These are phyloP conservation scores for Salix udensis DNA, from an alignment of 345 rosid species.

Conservation along the genomic window DNA sequence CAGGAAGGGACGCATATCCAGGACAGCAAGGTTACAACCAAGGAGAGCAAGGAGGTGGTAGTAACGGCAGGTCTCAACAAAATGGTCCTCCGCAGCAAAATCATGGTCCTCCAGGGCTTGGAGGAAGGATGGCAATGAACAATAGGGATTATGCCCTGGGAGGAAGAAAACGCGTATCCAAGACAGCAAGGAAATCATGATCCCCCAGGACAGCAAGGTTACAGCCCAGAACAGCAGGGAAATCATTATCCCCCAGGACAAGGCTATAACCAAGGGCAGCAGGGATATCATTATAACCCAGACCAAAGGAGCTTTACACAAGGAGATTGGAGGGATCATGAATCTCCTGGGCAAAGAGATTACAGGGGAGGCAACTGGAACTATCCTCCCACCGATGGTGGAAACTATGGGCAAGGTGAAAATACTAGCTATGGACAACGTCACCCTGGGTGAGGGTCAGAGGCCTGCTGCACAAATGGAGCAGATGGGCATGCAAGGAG, in stretches of 20 bases:
- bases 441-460: slow-evolving; percentile 19
- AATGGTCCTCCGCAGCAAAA: slow-evolving; percentile 37
- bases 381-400: slow-evolving; percentile 30
- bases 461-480: slow-evolving; percentile 40
- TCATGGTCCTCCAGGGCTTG: slow-evolving; percentile 28
- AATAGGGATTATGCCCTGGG: slow-evolving; percentile 35
- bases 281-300: slow-evolving; percentile 34
- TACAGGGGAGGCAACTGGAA: slow-evolving; percentile 28
- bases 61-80: slow-evolving; percentile 43
- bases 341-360: slow-evolving; percentile 19
- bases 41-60: slow-evolving; percentile 47
- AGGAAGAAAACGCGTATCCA: slow-evolving; percentile 31
- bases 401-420: slow-evolving; percentile 33
- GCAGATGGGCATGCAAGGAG: slow-evolving; percentile 43
- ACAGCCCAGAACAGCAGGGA: slow-evolving; percentile 22
- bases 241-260: slow-evolving; percentile 37
- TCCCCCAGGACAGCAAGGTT: slow-evolving; percentile 28
- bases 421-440: slow-evolving; percentile 28
- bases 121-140: slow-evolving; percentile 38
- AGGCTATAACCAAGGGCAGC: slow-evolving; percentile 11
- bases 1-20: slow-evolving; percentile 31
- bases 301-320: slow-evolving; percentile 38
- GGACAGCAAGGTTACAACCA: slow-evolving; percentile 41
- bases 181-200: slow-evolving; percentile 30
- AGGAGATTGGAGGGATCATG: slow-evolving; percentile 26